phyloP scores from a whole-genome alignment of 768 basidiomycete genomes.

The Macrolepiota albuminosa region DNA sequence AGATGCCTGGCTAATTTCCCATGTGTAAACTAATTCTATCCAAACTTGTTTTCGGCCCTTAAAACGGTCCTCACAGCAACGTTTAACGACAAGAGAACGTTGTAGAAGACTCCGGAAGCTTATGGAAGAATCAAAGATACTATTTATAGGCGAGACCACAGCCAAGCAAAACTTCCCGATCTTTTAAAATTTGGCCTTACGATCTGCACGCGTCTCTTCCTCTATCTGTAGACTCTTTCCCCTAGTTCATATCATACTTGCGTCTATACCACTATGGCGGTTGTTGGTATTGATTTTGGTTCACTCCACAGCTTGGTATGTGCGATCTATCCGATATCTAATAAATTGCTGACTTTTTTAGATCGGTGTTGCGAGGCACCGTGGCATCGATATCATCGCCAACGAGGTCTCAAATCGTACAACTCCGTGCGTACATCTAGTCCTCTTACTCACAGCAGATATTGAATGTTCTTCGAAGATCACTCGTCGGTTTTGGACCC shows the following conservation, averaged over 20 bases:
- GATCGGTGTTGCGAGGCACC: conserved; percentile 94
- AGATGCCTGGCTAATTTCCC: neutral
- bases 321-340: conserved; percentile 10
- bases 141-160: conserved; percentile 18
- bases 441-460: neutral
- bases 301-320: conserved; percentile 82
- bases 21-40: neutral
- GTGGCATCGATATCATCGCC: conserved; percentile 97
- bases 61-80: neutral
- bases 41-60: neutral
- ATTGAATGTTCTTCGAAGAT: conserved; percentile 40
- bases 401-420: conserved; percentile 98
- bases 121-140: conserved; percentile 16
- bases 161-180: conserved; percentile 19
- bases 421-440: conserved; percentile 69
- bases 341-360: conserved; percentile 24
- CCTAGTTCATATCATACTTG: conserved; percentile 13
- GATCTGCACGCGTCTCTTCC: conserved; percentile 8
- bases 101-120: conserved; percentile 22
- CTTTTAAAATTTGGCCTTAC: conserved; percentile 16
- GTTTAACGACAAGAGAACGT: conserved; percentile 1
- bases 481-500: conserved; percentile 89
- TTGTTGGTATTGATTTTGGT: conserved; percentile 95
- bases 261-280: conserved; percentile 57
- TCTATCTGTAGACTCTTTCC: conserved; percentile 9